These are phyloP conservation scores for Croton laevigatus DNA, from an alignment of 441 rosid genomes.

Conservation along the genomic window DNA sequence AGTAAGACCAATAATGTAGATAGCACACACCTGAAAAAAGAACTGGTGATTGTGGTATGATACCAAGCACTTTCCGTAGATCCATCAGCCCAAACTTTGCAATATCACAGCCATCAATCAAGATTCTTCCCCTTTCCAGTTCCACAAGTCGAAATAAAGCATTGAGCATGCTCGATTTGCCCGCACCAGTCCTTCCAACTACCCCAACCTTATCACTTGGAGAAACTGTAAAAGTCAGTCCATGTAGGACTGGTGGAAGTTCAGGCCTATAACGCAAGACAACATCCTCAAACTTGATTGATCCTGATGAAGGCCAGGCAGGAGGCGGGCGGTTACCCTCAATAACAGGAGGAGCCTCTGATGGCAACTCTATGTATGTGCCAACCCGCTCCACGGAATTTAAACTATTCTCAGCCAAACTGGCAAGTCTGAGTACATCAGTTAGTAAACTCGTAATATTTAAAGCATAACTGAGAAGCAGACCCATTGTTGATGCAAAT, in stretches of 20 bases:
- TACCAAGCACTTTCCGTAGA: conserved; percentile 68
- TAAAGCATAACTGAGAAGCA: conserved; percentile 85
- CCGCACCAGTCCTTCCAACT: conserved; percentile 98
- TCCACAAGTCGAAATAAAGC: conserved; percentile 92
- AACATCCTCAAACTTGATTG: conserved; percentile 71
- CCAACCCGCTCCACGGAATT: conserved; percentile 94
- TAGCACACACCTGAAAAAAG: conserved; percentile 81
- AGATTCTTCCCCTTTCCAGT: conserved; percentile 71
- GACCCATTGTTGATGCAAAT: conserved; percentile 93
- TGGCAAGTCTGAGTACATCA: conserved; percentile 80
- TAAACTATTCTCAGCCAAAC: conserved; percentile 87
- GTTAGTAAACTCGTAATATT: conserved; percentile 74
- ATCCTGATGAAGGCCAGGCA: conserved; percentile 86
- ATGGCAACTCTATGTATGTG: conserved; percentile 74
- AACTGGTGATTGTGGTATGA: conserved; percentile 95
- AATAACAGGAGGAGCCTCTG: conserved; percentile 67
- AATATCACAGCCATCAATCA: conserved; percentile 67
- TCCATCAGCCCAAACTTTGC: conserved; percentile 76
- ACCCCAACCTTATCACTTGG: conserved; percentile 87
- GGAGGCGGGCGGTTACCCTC: conserved; percentile 64
- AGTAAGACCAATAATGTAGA: not conserved
- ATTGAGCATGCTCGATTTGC: conserved; percentile 94
- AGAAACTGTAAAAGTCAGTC: conserved; percentile 62
- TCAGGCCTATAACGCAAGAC: conserved; percentile 80
- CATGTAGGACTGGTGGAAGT: conserved; percentile 92